Percentiles rank a stretch among this genome's conserved stretches.
Conservation (phyloP, 2,329 filamentous ascomycete species). For the Hypoxylon sp. region DNA sequence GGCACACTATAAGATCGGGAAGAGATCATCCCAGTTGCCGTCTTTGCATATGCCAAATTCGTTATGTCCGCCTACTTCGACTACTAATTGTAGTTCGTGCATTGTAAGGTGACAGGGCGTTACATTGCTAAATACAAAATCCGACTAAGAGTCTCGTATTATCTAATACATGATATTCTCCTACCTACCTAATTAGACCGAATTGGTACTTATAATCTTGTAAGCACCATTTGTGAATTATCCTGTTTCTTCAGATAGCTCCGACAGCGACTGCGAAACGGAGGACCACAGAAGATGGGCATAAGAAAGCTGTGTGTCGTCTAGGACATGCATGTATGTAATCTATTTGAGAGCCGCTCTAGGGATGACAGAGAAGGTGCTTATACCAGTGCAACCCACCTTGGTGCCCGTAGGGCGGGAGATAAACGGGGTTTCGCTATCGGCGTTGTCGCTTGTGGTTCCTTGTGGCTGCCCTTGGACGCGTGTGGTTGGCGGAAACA, state of each 20-base stretch:
- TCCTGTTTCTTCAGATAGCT: conserved; percentile 30
- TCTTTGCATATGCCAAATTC: conserved; percentile 12
- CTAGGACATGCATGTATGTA: neutral
- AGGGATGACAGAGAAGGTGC: conserved; percentile 36
- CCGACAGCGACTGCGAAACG: neutral
- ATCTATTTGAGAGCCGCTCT: conserved; percentile 14
- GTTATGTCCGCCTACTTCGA: neutral
- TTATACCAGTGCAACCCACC: conserved; percentile 40
- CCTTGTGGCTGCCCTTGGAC: conserved; percentile 27
- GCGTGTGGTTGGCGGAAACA: conserved; percentile 33
- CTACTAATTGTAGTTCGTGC: neutral
- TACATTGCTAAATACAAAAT: conserved; percentile 28
- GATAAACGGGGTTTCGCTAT: conserved; percentile 39
- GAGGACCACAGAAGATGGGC: neutral
- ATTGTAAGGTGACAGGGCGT: conserved; percentile 1
- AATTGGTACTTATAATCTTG: conserved; percentile 5
- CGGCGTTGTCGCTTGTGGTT: conserved; percentile 21
- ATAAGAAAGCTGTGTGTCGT: neutral
- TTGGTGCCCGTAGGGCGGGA: conserved; percentile 31
- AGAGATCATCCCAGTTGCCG: neutral
- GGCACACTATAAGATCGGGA: neutral
- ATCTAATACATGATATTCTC: conserved; percentile 19
- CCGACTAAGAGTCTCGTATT: conserved; percentile 20
- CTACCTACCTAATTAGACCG: neutral
- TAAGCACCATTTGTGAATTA: conserved; percentile 6